Conservation (phyloP, 2,329 filamentous ascomycete genomes). For the Calonectria montana region DNA sequence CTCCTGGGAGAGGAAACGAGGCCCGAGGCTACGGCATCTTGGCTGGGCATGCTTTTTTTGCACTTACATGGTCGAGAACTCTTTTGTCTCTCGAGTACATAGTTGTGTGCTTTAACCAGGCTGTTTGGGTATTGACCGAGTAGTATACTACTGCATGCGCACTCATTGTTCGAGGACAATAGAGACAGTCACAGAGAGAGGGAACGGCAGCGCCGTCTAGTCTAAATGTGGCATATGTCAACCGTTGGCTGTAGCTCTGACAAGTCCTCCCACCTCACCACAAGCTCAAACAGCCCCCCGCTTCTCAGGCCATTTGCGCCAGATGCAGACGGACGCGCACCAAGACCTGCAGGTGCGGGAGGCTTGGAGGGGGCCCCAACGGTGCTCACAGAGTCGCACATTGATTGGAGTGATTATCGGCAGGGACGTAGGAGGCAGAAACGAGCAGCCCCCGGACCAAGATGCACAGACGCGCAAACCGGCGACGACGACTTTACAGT, state of each 20-base stretch:
- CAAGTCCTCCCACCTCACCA: background rate
- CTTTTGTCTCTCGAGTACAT: background rate
- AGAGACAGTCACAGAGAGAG: background rate
- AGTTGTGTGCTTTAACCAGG: background rate
- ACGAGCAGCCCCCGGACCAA: background rate
- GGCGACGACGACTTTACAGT: background rate
- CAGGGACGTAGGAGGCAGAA: background rate
- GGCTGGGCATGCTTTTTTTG: background rate
- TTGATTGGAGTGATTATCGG: conserved; percentile 17
- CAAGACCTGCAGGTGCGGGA: background rate
- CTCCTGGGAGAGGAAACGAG: conserved; percentile 15
- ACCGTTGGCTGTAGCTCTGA: conserved; percentile 7
- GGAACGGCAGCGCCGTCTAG: background rate
- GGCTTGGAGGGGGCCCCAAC: background rate
- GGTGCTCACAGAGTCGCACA: conserved; percentile 9
- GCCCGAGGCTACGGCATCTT: conserved; percentile 3
- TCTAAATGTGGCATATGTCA: background rate
- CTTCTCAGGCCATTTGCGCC: conserved; percentile 5
- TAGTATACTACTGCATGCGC: too few species aligned
- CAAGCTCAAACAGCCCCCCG: conserved; percentile 5
- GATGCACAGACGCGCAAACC: conserved; percentile 6
- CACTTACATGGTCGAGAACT: background rate
- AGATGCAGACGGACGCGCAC: background rate
- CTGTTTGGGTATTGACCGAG: too few species aligned
- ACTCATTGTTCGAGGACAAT: background rate